Evolutionary conservation across 2,329 filamentous ascomycete genomes (phyloP).

Genomic region (Elsinoe necatrix): DNA sequence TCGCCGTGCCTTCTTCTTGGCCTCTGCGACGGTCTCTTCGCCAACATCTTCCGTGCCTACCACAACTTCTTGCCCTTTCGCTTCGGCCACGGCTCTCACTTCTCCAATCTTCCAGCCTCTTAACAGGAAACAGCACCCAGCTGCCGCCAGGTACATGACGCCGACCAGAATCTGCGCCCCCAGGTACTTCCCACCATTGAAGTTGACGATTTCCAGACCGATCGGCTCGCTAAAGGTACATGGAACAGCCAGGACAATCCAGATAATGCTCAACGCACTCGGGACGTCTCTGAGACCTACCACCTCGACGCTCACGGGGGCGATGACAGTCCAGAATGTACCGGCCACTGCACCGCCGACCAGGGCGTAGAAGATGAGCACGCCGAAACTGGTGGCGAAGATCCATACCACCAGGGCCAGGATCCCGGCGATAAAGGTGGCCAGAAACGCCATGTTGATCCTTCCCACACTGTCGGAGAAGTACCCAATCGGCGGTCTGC

Average conservation of each 20-base stretch:
- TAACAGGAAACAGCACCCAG: conserved; percentile 46
- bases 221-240: conserved; percentile 56
- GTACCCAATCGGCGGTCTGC: conserved; percentile 63
- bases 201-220: conserved; percentile 44
- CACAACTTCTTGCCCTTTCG: conserved; percentile 23
- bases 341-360: conserved; percentile 60
- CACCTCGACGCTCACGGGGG: conserved; percentile 64
- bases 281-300: conserved; percentile 62
- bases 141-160: conserved; percentile 53
- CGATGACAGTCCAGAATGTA: conserved; percentile 57
- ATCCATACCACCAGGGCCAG: conserved; percentile 66
- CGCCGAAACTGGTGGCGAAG: conserved; percentile 57
- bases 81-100: conserved; percentile 35
- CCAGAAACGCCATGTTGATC: conserved; percentile 61
- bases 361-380: conserved; percentile 63
- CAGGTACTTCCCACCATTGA: conserved; percentile 44
- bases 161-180: conserved; percentile 53
- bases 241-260: conserved; percentile 63
- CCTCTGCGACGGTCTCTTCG: conserved; percentile 20
- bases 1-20: conserved; percentile 23
- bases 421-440: conserved; percentile 56
- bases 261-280: conserved; percentile 60
- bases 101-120: conserved; percentile 54
- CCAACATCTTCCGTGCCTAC: conserved; percentile 20
- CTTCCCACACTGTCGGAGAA: conserved; percentile 62